Percentiles rank a stretch among this genome's conserved stretches.
phyloP scores from a whole-genome alignment of 2,329 filamentous ascomycete species.

The Chaetomium globosum region DNA sequence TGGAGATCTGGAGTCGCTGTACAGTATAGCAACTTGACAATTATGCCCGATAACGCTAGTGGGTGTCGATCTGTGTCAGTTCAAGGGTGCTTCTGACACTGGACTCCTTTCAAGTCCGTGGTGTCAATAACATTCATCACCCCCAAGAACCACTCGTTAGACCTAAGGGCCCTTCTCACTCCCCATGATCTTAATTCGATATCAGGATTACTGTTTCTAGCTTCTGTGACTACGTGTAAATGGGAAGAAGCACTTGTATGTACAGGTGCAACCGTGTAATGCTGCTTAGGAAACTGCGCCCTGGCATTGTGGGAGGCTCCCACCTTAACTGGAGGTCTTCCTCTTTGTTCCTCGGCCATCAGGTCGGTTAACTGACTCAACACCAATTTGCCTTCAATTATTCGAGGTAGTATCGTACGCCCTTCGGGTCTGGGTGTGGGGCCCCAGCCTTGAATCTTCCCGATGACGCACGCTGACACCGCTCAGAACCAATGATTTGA shows the following conservation, averaged over 20 bases:
- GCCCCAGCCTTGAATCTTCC: neutral
- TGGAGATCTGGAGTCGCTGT: neutral
- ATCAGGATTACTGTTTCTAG: too few relatives aligned
- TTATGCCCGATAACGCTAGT: neutral
- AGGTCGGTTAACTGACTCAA: too few relatives aligned
- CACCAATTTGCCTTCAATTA: neutral
- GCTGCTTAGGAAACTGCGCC: neutral
- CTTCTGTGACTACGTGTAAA: too few relatives aligned
- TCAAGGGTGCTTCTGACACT: neutral
- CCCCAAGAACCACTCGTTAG: too few relatives aligned
- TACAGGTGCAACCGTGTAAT: neutral
- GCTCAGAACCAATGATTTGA: neutral
- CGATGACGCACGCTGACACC: neutral
- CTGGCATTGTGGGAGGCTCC: neutral
- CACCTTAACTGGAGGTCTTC: neutral
- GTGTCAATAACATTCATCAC: too few relatives aligned
- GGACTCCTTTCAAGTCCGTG: too few relatives aligned
- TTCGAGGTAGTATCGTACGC: neutral
- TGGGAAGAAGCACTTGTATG: too few relatives aligned
- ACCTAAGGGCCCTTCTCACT: too few relatives aligned
- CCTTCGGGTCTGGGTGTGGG: too few relatives aligned
- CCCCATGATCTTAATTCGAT: too few relatives aligned
- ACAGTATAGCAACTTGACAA: neutral
- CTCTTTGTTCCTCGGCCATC: neutral
- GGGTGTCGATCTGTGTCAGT: neutral